Conservation (phyloP, 495 filamentous ascomycete species). For the Podospora fimiseda region DNA sequence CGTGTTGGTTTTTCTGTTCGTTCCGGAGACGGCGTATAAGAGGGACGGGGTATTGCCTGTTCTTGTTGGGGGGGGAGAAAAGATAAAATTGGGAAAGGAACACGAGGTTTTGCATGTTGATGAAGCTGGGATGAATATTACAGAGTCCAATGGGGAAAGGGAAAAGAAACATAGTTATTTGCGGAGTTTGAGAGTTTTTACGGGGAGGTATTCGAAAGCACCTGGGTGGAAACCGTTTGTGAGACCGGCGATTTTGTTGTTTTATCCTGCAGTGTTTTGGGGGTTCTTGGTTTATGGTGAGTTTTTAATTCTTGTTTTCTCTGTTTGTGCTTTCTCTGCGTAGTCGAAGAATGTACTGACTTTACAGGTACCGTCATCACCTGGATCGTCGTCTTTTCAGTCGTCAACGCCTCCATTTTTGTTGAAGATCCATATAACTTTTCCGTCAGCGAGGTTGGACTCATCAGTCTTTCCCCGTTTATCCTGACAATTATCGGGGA, state of each 20-base stretch:
- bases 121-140: constrained; percentile 22
- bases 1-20: constrained; percentile 41
- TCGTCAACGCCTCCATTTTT: constrained; percentile 49
- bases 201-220: constrained; percentile 36
- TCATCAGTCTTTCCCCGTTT: constrained; percentile 46
- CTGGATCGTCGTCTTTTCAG: constrained; percentile 50
- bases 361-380: constrained; percentile 33
- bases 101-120: constrained; percentile 20
- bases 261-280: constrained; percentile 51
- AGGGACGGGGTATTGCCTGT: constrained; percentile 23
- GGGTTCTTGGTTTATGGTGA: constrained; percentile 46
- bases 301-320: not conserved
- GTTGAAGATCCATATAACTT: constrained; percentile 48
- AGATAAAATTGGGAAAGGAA: constrained; percentile 8
- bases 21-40: constrained; percentile 49
- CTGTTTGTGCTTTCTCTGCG: not conserved
- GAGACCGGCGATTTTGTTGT: constrained; percentile 45
- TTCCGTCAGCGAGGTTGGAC: constrained; percentile 40
- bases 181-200: constrained; percentile 28
- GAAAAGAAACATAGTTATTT: constrained; percentile 30
- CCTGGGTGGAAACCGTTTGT: constrained; percentile 46
- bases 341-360: too few species aligned
- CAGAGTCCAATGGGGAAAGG: not conserved
- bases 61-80: constrained; percentile 11
- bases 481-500: constrained; percentile 45